These are phyloP conservation scores for Colletotrichum plurivorum DNA, from an alignment of 2,329 filamentous ascomycete genomes.

Conservation along the genomic window DNA sequence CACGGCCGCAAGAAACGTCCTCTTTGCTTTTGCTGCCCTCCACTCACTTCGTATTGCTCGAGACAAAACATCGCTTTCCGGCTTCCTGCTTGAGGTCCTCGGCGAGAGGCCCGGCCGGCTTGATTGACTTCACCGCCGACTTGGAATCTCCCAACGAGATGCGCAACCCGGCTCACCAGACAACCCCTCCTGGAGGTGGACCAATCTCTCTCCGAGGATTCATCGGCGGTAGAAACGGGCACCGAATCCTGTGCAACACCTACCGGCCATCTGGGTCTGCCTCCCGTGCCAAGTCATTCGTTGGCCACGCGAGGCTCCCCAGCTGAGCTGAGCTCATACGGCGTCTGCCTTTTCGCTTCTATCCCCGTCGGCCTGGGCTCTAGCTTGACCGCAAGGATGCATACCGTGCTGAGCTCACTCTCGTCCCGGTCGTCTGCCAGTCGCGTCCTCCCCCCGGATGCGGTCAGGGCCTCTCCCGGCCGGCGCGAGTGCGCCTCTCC, in stretches of 20 bases:
- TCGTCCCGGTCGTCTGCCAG: constrained; percentile 12
- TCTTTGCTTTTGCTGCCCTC: constrained; percentile 17
- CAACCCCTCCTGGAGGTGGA: not conserved
- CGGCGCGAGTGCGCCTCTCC: not conserved
- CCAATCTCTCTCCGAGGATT: not conserved
- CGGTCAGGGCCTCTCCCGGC: constrained; percentile 22
- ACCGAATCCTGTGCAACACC: not conserved
- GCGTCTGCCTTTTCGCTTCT: not conserved
- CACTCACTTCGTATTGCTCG: constrained; percentile 18
- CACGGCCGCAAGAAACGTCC: not conserved
- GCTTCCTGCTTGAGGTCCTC: not conserved
- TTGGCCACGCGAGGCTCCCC: constrained; percentile 5
- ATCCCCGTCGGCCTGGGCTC: too few relatives aligned
- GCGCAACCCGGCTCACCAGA: not conserved
- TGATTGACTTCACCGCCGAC: constrained; percentile 26
- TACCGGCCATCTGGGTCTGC: not conserved
- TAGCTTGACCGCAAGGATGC: not conserved
- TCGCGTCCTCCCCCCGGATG: not conserved
- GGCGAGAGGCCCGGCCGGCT: not conserved
- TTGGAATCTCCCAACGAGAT: not conserved
- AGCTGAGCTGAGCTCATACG: constrained; percentile 5
- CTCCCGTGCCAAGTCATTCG: constrained; percentile 3
- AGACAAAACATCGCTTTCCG: constrained; percentile 4
- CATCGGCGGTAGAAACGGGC: not conserved
- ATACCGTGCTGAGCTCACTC: not conserved